Conservation (phyloP, 805 yeast genomes). For the Saturnispora gosingensis region DNA sequence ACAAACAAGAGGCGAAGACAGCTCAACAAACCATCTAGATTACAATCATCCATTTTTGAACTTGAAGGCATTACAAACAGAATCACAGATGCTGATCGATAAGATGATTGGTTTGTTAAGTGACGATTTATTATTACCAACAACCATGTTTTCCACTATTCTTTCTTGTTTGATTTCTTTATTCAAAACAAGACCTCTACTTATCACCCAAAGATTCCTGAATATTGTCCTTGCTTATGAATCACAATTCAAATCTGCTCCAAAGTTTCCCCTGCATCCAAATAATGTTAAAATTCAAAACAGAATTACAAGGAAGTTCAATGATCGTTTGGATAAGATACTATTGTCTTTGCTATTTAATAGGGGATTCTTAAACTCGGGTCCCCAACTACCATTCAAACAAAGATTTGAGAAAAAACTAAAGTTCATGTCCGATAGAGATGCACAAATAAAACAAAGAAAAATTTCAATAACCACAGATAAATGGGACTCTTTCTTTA, state of each 20-base stretch:
- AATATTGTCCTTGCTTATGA: slow-evolving; percentile 53
- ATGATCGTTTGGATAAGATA: slow-evolving; percentile 29
- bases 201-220: slow-evolving; percentile 44
- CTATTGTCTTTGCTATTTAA: slow-evolving; percentile 26
- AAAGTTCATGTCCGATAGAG: slow-evolving; percentile 23
- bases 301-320: slow-evolving; percentile 26
- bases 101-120: slow-evolving; percentile 46
- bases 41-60: slow-evolving; percentile 57
- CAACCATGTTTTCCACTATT: slow-evolving; percentile 58
- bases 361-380: slow-evolving; percentile 27
- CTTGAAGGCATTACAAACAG: slow-evolving; percentile 45
- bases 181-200: slow-evolving; percentile 57
- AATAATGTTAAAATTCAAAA: slow-evolving; percentile 17
- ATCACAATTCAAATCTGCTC: slow-evolving; percentile 44
- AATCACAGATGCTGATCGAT: slow-evolving; percentile 63
- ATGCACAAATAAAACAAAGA: slow-evolving; percentile 21
- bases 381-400: slow-evolving; percentile 18
- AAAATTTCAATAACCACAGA: slow-evolving; percentile 27
- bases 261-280: slow-evolving; percentile 25
- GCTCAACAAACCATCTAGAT: neutral
- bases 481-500: slow-evolving; percentile 25
- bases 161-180: slow-evolving; percentile 55
- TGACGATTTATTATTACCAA: slow-evolving; percentile 44
- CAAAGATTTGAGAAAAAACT: slow-evolving; percentile 28
- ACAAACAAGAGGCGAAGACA: slow-evolving; percentile 28